Conservation (phyloP, 805 yeast genomes). For the Barnettozyma sp. region DNA sequence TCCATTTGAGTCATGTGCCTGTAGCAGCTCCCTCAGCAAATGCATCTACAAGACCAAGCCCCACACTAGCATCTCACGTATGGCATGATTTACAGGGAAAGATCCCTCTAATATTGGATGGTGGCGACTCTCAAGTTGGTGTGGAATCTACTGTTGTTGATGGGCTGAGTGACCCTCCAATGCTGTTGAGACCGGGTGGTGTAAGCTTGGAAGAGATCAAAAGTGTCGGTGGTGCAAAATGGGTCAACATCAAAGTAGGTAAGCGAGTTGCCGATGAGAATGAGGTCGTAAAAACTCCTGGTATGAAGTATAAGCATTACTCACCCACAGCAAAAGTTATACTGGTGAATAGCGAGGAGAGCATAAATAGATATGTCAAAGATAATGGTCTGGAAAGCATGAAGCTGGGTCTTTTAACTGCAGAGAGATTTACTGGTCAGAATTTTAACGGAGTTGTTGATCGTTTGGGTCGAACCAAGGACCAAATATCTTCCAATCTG, state of each 20-base stretch:
- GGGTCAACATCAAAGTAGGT: conserved; percentile 61
- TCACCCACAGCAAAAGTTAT: conserved; percentile 85
- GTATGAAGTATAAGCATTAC: conserved; percentile 96
- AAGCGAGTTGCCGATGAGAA: conserved; percentile 54
- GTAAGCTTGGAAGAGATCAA: conserved; percentile 71
- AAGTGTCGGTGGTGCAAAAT: conserved; percentile 54
- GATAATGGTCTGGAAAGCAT: conserved; percentile 19
- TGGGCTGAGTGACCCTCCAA: conserved; percentile 80
- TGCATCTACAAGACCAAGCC: conserved; percentile 92
- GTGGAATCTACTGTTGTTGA: conserved; percentile 93
- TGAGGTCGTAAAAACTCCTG: conserved; percentile 86
- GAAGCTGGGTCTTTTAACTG: conserved; percentile 48
- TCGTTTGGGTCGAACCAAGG: conserved; percentile 36
- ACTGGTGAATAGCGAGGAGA: conserved; percentile 41
- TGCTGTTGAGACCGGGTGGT: conserved; percentile 92
- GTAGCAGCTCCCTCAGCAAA: conserved; percentile 98
- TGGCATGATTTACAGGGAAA: conserved; percentile 68
- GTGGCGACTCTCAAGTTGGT: conserved; percentile 84
- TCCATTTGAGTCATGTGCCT: conserved; percentile 78
- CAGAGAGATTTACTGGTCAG: conserved; percentile 23
- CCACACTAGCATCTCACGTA: conserved; percentile 85
- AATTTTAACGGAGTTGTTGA: conserved; percentile 21
- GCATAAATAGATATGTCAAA: conserved; percentile 25
- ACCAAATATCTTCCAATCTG: conserved; percentile 65
- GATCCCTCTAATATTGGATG: conserved; percentile 83